Base-by-base conservation (phyloP, 371 early-diverging fungal genomes). In the Rhizopus stolonifer region DNA sequence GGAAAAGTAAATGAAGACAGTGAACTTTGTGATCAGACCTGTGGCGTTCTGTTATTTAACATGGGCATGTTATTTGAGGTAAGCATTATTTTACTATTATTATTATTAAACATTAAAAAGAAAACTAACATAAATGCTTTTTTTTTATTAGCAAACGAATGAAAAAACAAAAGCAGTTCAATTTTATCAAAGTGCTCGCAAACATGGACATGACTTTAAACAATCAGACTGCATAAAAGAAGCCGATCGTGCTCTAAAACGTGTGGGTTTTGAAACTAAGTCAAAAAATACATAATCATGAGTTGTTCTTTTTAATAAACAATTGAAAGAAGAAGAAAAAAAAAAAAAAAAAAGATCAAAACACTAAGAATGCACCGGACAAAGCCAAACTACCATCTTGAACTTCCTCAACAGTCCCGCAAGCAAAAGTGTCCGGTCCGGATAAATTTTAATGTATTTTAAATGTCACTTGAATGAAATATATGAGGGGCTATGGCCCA, bases 31-130 rank as follows among this genome's bases (percentile, higher is more conserved):
- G 76, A 80, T 58, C 77, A 79, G 38, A 64, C 76, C 6, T 77
- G 76, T 57, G 83, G 80, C 46, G 74, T 80, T 10, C 57, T 83
- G 22, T 49, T 81, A 1, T 79, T 65, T 38, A 83, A 83, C 44
- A 60, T 81, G 40, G 83, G 83, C 42, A 81, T 81, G 79, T 49
- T 81, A 8, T 67, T 74, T 24, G 83, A 83, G 74, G 83, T 82
- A 74, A 55, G 48, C n/a, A 23, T 38, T 3, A 17, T 15, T 15
- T 38, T 15, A n/a, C 31, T 7, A 29, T 7, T 10, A 29, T 7
- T 10, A 4, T 10, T 29, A 29, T 36, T n/a, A 14, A 36, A 15
- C 15, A n/a, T 11, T 14, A 36, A 14, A n/a, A 36, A 8, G 15
- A 4, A 36, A 4, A 36, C 0, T 4, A 14, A 5, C 36, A n/a